These are phyloP conservation scores for Boletus semigastroideus DNA, from an alignment of 1,284 basidiomycete genomes.

Conservation along the genomic window DNA sequence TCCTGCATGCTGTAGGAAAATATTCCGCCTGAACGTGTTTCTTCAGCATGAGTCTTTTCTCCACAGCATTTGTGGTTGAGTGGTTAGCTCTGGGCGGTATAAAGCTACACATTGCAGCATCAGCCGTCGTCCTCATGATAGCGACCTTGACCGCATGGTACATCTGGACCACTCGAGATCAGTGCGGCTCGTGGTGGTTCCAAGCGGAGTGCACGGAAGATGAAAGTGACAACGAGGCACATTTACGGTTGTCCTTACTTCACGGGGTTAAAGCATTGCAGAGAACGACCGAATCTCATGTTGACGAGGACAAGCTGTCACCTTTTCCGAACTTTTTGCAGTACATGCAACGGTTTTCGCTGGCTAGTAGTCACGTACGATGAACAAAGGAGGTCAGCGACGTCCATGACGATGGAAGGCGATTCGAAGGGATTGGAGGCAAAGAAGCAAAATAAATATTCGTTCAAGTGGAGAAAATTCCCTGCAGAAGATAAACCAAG, in stretches of 20 bases:
- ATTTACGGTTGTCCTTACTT: too few relatives aligned
- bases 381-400: too few relatives aligned
- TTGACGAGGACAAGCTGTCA: too few relatives aligned
- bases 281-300: neutral
- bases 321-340: too few relatives aligned
- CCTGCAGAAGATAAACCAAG: neutral
- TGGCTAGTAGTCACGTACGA: too few relatives aligned
- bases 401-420: too few relatives aligned
- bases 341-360: too few relatives aligned
- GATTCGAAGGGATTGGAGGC: too few relatives aligned
- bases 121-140: conserved; percentile 2
- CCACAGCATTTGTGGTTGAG: conserved; percentile 27
- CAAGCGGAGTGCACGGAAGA: neutral
- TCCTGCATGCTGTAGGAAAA: neutral
- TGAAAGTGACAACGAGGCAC: neutral
- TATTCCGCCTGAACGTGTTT: conserved; percentile 1
- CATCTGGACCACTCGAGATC: conserved; percentile 18
- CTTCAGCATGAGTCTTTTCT: conserved; percentile 33
- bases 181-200: neutral
- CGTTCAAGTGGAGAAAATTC: too few relatives aligned
- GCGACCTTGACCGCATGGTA: conserved; percentile 21
- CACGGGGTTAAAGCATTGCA: neutral
- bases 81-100: conserved; percentile 19
- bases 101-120: conserved; percentile 1
- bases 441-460: too few relatives aligned